Conservation (phyloP, 2,329 filamentous ascomycete genomes). For the Arthrinium phaeospermum region DNA sequence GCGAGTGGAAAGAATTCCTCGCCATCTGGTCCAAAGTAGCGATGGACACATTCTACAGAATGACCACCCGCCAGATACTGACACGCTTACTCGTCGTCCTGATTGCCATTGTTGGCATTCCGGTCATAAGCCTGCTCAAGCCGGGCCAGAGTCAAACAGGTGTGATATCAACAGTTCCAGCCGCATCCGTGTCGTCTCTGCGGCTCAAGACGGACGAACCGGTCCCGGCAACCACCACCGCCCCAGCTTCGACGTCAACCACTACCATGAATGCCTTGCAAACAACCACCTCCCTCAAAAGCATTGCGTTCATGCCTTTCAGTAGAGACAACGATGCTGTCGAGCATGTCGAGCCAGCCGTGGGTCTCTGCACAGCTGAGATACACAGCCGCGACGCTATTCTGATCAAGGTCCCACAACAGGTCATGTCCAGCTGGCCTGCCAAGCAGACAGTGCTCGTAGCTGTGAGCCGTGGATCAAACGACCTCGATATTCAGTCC, state of each 20-base stretch:
- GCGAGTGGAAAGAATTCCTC: neutral
- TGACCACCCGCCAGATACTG: neutral
- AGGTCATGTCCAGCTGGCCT: conserved; percentile 60
- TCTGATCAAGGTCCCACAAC: conserved; percentile 57
- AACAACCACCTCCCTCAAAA: conserved; percentile 39
- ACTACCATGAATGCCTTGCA: conserved; percentile 40
- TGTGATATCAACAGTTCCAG: conserved; percentile 39
- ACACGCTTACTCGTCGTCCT: neutral
- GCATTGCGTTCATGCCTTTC: conserved; percentile 45
- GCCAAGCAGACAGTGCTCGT: conserved; percentile 62
- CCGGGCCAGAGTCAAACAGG: conserved; percentile 23
- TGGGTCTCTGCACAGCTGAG: conserved; percentile 52
- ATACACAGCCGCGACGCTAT: conserved; percentile 55
- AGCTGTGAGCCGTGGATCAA: conserved; percentile 56
- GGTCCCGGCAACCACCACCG: conserved; percentile 31
- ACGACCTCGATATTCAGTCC: conserved; percentile 54
- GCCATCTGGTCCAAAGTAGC: neutral
- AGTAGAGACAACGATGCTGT: conserved; percentile 42
- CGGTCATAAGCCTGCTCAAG: conserved; percentile 1
- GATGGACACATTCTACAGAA: neutral
- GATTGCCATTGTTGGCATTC: neutral
- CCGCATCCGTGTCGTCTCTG: conserved; percentile 37
- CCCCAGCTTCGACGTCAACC: conserved; percentile 36
- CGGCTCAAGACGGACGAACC: conserved; percentile 30
- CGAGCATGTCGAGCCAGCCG: conserved; percentile 35